A percentile compares a stretch with the other conserved stretches of the same genome.
These are phyloP conservation scores for Ceratocystis cubensis DNA, from an alignment of 2,329 filamentous ascomycete genomes.

Conservation along the genomic window DNA sequence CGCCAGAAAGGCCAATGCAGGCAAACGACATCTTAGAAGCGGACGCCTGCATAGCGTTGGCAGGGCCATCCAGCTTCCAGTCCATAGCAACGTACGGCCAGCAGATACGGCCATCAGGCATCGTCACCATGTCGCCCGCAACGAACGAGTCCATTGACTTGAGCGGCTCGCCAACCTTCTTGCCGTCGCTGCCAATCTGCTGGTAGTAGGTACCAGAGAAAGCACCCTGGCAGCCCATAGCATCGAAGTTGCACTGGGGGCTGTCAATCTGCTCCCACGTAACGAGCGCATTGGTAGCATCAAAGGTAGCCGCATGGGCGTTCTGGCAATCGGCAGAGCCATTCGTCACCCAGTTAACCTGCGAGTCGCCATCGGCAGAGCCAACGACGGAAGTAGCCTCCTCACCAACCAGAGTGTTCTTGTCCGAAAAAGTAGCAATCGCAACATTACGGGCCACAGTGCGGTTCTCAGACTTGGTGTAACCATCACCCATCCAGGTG, in stretches of 20 bases:
- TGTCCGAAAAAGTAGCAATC: slow-evolving; percentile 44
- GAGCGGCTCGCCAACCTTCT: slow-evolving; percentile 39
- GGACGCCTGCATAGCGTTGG: slow-evolving; percentile 22
- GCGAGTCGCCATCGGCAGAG: slow-evolving; percentile 40
- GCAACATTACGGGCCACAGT: slow-evolving; percentile 49
- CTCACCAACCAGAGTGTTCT: slow-evolving; percentile 41
- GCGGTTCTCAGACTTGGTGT: slow-evolving; percentile 39
- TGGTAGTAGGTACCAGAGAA: slow-evolving; percentile 50
- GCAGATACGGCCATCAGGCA: slow-evolving; percentile 46
- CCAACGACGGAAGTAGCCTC: slow-evolving; percentile 44
- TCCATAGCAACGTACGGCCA: slow-evolving; percentile 48
- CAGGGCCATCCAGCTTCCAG: slow-evolving; percentile 34
- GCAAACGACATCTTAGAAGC: slow-evolving; percentile 42
- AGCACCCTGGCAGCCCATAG: slow-evolving; percentile 47
- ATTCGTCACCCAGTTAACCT: slow-evolving; percentile 47
- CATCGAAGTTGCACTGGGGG: slow-evolving; percentile 42
- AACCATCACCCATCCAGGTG: slow-evolving; percentile 45
- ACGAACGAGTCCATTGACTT: slow-evolving; percentile 43
- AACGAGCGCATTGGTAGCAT: slow-evolving; percentile 39
- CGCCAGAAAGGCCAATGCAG: slow-evolving; percentile 28
- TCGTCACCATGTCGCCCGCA: slow-evolving; percentile 49
- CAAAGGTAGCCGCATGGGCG: slow-evolving; percentile 45
- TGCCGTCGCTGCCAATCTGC: slow-evolving; percentile 39
- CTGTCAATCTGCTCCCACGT: slow-evolving; percentile 49
- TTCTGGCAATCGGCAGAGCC: slow-evolving; percentile 43